Evolutionary conservation across 768 basidiomycete species (phyloP).

Genomic region (Collybia mongolica): DNA sequence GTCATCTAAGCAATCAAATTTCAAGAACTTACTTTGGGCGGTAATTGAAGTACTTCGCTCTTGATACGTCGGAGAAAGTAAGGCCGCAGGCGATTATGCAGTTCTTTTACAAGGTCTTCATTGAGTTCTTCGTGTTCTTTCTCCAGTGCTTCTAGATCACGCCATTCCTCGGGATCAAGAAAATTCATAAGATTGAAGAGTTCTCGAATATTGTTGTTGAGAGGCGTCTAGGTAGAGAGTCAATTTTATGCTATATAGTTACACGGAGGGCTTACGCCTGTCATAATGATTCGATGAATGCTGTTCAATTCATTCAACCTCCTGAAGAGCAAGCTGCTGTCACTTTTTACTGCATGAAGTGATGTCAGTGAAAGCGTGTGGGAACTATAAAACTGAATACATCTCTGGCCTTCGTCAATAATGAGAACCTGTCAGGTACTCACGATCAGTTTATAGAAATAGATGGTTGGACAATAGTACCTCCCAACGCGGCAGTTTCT

Average conservation of each 20-base stretch:
- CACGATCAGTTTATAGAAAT: background rate
- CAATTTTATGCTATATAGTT: conserved; percentile 5
- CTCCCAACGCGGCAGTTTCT: conserved; percentile 87
- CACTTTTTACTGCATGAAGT: conserved; percentile 70
- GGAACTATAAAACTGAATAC: conserved; percentile 41
- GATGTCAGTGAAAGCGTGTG: conserved; percentile 9
- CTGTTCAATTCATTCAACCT: conserved; percentile 78
- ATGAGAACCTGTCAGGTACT: conserved; percentile 54
- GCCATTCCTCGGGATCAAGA: conserved; percentile 77
- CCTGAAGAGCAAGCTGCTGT: conserved; percentile 75
- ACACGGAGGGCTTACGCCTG: conserved; percentile 55
- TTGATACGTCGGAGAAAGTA: conserved; percentile 95
- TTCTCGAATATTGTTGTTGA: conserved; percentile 97
- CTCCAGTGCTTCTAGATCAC: conserved; percentile 70
- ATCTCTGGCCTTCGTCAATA: conserved; percentile 90
- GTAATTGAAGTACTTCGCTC: conserved; percentile 88
- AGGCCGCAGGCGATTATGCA: conserved; percentile 78
- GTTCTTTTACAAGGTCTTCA: conserved; percentile 75
- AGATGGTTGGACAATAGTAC: conserved; percentile 22
- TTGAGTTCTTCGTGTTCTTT: conserved; percentile 74
- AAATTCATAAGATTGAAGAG: conserved; percentile 98
- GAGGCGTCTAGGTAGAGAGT: conserved; percentile 60
- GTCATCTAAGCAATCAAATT: background rate
- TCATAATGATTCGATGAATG: conserved; percentile 84
- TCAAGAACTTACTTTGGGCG: conserved; percentile 66